Conservation (phyloP, 495 filamentous ascomycete species). For the Venustampulla echinocandica region DNA sequence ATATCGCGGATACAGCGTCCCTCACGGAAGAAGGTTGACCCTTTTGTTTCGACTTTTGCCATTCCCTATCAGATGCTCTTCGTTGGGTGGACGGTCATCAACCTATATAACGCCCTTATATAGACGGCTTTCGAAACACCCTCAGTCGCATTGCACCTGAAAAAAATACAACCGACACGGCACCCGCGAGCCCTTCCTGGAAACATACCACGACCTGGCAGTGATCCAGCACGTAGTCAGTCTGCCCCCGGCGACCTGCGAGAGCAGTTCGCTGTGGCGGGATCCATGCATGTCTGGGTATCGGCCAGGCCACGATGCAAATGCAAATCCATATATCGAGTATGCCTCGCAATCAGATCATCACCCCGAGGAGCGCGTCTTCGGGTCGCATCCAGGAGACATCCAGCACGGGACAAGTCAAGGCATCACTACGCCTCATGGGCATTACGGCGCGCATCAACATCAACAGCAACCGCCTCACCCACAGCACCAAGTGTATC, state of each 20-base stretch:
- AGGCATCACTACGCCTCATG: slow-evolving; percentile 17
- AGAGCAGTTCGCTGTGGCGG: slow-evolving; percentile 64
- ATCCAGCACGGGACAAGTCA: slow-evolving; percentile 21
- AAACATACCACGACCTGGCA: slow-evolving; percentile 21
- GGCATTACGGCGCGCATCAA: slow-evolving; percentile 26
- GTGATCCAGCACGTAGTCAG: slow-evolving; percentile 20
- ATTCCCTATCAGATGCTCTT: slow-evolving; percentile 13
- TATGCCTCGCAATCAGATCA: slow-evolving; percentile 48
- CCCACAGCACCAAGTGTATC: slow-evolving; percentile 29
- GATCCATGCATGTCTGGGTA: slow-evolving; percentile 56
- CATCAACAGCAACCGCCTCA: slow-evolving; percentile 24
- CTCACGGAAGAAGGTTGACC: slow-evolving; percentile 23
- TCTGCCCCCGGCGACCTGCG: slow-evolving; percentile 49
- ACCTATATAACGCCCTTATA: slow-evolving; percentile 21
- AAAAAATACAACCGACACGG: slow-evolving; percentile 21
- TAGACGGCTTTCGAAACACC: slow-evolving; percentile 22
- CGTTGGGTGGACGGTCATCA: slow-evolving; percentile 12
- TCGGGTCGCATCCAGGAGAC: slow-evolving; percentile 39
- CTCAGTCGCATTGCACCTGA: slow-evolving; percentile 19
- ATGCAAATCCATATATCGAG: slow-evolving; percentile 32
- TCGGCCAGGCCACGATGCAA: slow-evolving; percentile 20
- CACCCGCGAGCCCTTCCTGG: slow-evolving; percentile 17
- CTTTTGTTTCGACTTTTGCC: slow-evolving; percentile 18
- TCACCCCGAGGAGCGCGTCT: slow-evolving; percentile 47
- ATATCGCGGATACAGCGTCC: slow-evolving; percentile 20